Evolutionary conservation across 148 eudicot genomes (phyloP).

Genomic region (Heliamphora exappendiculata): DNA sequence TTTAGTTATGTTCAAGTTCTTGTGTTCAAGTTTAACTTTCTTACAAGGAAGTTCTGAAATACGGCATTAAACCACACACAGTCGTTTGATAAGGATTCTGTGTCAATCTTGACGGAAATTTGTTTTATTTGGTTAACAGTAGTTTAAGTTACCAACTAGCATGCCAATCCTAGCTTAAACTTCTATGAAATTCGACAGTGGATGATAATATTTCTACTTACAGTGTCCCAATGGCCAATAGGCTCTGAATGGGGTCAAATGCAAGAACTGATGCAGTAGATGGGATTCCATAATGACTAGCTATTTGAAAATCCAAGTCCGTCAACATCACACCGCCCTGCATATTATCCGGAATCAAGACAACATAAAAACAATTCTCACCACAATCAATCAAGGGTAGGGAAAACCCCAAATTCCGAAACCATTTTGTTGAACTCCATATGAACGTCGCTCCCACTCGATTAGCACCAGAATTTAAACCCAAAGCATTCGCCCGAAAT

Average conservation of each 20-base stretch:
- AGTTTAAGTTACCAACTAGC: not conserved
- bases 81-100: not conserved
- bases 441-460: not conserved
- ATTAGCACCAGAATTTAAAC: not conserved
- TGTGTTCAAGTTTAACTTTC: too few relatives aligned
- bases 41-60: too few relatives aligned
- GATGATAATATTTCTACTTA: slow-evolving; percentile 27
- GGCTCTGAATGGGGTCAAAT: slow-evolving; percentile 66
- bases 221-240: slow-evolving; percentile 76
- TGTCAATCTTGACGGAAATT: too few relatives aligned
- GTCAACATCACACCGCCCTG: slow-evolving; percentile 23
- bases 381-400: not conserved
- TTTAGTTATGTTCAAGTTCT: too few relatives aligned
- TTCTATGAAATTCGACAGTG: not conserved
- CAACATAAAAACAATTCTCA: not conserved
- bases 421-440: too few relatives aligned
- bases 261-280: slow-evolving; percentile 60
- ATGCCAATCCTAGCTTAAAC: not conserved
- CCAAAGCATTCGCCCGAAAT: not conserved
- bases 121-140: too few relatives aligned
- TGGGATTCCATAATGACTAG: slow-evolving; percentile 60
- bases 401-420: not conserved
- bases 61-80: not conserved
- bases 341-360: slow-evolving; percentile 25
- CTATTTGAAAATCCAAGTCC: slow-evolving; percentile 37